Base-by-base conservation (phyloP, 306 rosid genomes). In the Gastrolobium bilobum region DNA sequence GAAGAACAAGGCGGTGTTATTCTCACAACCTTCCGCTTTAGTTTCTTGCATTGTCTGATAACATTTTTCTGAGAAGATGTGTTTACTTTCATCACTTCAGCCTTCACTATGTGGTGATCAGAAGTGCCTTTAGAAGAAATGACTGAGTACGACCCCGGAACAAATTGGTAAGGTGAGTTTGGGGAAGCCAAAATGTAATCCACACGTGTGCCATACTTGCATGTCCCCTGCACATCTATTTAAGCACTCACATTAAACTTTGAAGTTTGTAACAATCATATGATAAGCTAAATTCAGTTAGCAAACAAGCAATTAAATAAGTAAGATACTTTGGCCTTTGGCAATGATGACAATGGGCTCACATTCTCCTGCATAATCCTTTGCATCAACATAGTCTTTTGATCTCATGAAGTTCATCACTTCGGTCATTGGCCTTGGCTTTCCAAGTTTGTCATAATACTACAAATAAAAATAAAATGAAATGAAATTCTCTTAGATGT, bases 211-310 rank as follows among this genome's bases (percentile, higher is more conserved):
- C 98, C 98, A 50, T 93, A 93, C 82, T 93, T 93, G 85, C 97
- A 91, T 53, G 98, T 93, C 50, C 98, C 98, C 86, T 93, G 98
- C 84, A 93, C 98, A 83, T 87, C 98, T 93, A 75, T 51, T 77
- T 74, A 20, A 63, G 1, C 70, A 76, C 53, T 73, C 65, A 11
- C 53, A 53, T 83, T 30, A 82, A 14, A 38, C 6, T 66, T 70
- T 33, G 33, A 44, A 40, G 0, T 83, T 63, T 34, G 51, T 20
- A 74, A 83, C 39, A 64, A 62, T 39, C 68, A 67, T 11, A 42
- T 13, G 15, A 60, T 29, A 34, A 54, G 6, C 14, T 73, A 15
- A 38, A 73, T 51, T 13, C 2, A 20, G 26, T 4, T 39, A 56
- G 10, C 4, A 58, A 33, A 79, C 14, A 79, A 61, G 70, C 9